Conservation (phyloP, 2,329 filamentous ascomycete genomes). For the Fonsecaea pedrosoi region DNA sequence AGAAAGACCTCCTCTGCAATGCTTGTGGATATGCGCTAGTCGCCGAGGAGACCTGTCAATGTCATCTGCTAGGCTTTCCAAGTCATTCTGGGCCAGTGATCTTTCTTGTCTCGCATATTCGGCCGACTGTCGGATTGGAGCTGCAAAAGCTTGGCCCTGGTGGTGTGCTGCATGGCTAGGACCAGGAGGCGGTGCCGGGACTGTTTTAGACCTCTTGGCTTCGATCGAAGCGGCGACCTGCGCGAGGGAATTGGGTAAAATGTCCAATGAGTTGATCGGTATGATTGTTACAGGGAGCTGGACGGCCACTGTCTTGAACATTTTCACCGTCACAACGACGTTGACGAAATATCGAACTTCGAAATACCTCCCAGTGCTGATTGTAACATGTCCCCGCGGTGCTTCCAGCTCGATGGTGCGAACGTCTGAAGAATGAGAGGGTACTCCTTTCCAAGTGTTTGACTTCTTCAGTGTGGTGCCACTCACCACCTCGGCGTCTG, state of each 20-base stretch:
- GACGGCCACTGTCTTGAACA: slow-evolving; percentile 58
- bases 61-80: slow-evolving; percentile 31
- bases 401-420: slow-evolving; percentile 19
- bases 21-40: slow-evolving; percentile 22
- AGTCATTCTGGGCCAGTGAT: slow-evolving; percentile 6
- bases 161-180: slow-evolving; percentile 39
- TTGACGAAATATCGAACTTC: slow-evolving; percentile 64
- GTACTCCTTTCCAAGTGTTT: slow-evolving; percentile 56
- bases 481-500: slow-evolving; percentile 56
- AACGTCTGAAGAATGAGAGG: slow-evolving; percentile 35
- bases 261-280: slow-evolving; percentile 64
- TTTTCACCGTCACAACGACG: slow-evolving; percentile 54
- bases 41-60: slow-evolving; percentile 37
- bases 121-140: slow-evolving; percentile 59
- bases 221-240: slow-evolving; percentile 63
- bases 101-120: slow-evolving; percentile 45
- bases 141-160: slow-evolving; percentile 61
- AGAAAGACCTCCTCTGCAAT: slow-evolving; percentile 19
- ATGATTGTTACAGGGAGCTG: slow-evolving; percentile 64
- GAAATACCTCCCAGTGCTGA: slow-evolving; percentile 58
- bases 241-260: slow-evolving; percentile 58
- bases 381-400: slow-evolving; percentile 33
- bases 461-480: slow-evolving; percentile 54
- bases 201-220: slow-evolving; percentile 51
- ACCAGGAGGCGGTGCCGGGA: slow-evolving; percentile 38